A percentile compares a stretch with the other conserved stretches of the same genome.
These are phyloP conservation scores for Ogataea pini DNA, from an alignment of 805 yeast genomes.

Conservation along the genomic window DNA sequence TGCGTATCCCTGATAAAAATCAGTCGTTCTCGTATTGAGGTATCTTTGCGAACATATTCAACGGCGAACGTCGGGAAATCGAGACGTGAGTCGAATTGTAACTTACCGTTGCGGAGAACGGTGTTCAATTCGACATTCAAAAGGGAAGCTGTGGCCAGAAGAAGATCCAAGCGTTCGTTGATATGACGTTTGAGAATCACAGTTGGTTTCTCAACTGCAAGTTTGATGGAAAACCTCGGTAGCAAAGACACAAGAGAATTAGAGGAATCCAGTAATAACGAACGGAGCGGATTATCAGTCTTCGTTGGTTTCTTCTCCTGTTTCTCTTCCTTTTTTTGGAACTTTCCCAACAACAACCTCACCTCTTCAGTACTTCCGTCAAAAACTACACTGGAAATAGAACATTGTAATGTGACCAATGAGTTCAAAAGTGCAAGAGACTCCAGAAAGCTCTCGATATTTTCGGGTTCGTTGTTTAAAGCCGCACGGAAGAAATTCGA, in stretches of 20 bases:
- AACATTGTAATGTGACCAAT: slow-evolving; percentile 38
- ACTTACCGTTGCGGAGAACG: slow-evolving; percentile 2
- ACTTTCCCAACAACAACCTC: slow-evolving; percentile 32
- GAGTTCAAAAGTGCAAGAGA: slow-evolving; percentile 30
- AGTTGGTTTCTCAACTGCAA: slow-evolving; percentile 32
- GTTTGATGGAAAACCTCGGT: slow-evolving; percentile 27
- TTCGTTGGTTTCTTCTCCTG: background rate
- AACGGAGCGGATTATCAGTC: background rate
- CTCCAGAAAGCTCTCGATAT: background rate
- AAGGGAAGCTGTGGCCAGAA: slow-evolving; percentile 26
- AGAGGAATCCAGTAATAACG: background rate
- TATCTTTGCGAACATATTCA: slow-evolving; percentile 22
- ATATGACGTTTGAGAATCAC: slow-evolving; percentile 24
- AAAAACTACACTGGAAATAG: slow-evolving; percentile 44
- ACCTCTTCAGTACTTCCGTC: slow-evolving; percentile 45
- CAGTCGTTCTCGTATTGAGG: slow-evolving; percentile 5
- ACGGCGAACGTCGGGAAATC: slow-evolving; percentile 25
- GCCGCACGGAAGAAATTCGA: slow-evolving; percentile 20
- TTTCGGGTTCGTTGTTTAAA: slow-evolving; percentile 11
- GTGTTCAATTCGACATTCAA: slow-evolving; percentile 22
- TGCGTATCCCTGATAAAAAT: slow-evolving; percentile 19
- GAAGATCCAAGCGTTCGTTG: slow-evolving; percentile 21
- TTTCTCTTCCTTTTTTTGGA: background rate
- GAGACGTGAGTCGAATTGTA: slow-evolving; percentile 16
- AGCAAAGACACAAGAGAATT: slow-evolving; percentile 1